A percentile compares a stretch with the other conserved stretches of the same genome.
Evolutionary conservation across 2,329 filamentous ascomycete species (phyloP).

Genomic region (Botrytis fragariae): DNA sequence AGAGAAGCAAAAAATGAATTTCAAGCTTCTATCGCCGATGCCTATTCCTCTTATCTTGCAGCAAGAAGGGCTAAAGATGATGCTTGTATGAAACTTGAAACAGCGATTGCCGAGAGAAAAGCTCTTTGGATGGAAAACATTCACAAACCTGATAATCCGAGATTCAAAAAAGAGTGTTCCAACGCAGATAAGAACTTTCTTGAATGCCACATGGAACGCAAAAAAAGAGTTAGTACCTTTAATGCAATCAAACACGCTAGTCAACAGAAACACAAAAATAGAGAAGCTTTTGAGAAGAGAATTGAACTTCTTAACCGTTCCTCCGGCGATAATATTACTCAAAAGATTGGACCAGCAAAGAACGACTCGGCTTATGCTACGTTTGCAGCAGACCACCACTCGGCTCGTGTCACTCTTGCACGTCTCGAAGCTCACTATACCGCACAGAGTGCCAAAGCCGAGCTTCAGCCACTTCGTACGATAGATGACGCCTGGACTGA

Average conservation of each 20-base stretch:
- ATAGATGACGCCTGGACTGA: neutral
- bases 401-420: neutral
- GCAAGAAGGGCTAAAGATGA: neutral
- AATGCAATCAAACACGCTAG: neutral
- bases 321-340: neutral
- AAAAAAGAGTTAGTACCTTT: neutral
- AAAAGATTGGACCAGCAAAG: neutral
- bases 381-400: neutral
- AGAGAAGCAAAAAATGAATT: neutral
- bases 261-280: neutral
- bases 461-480: neutral
- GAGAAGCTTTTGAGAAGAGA: neutral
- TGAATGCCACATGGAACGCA: neutral
- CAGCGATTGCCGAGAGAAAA: neutral
- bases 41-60: neutral
- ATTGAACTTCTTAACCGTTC: neutral
- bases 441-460: neutral
- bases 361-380: neutral
- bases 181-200: neutral
- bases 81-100: neutral
- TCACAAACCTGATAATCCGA: neutral
- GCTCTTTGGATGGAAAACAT: neutral
- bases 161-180: neutral
- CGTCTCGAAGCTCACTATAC: neutral
- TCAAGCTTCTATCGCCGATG: neutral